Evolutionary conservation across 441 rosid genomes (phyloP), one percentile per base, ranked within the genome.

Genomic region (Jatropha multifida): DNA sequence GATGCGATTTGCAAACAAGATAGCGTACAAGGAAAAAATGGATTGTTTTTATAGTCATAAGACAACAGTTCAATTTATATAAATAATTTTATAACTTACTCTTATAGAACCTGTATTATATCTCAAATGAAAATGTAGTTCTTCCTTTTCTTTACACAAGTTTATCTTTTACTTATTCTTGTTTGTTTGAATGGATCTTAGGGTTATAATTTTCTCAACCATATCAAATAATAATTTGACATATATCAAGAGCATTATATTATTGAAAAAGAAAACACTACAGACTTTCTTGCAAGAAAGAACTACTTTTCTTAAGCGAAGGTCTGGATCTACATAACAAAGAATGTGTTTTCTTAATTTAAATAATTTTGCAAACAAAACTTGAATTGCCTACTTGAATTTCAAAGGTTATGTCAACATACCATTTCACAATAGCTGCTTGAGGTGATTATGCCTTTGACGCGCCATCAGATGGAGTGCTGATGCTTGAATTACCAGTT

Each of bases 401-500:
- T 44, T 42, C 38, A 26, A 18, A 14, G 32, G 27, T 38, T 13
- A 55, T 38, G 37, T 54, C 54, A n/a, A 56, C 5, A 6, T 3
- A 18, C 40, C 54, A n/a, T 37, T 41, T 66, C 42, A 87, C 87
- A 60, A 82, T 46, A 60, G 63, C 77, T 72, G 55, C 58, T 51
- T 38, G 48, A 52, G 65, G 17, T 20, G 5, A 38, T 55, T n/a
- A n/a, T n/a, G n/a, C n/a, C n/a, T n/a, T n/a, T n/a, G 14, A 75
- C 14, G 62, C 37, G 23, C 41, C 68, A n/a, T 63, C 78, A 7
- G 68, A 17, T 27, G 42, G 56, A 51, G 37, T 10, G 23, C 3
- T 42, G 2, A 14, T 46, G 67, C 40, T 74, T 40, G 72, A 52
- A 40, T 48, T 55, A 72, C 46, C 40, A 49, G 65, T 71, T 7